Evolutionary conservation across 345 rosid species (phyloP).

Genomic region (Euphorbia pulcherrima): DNA sequence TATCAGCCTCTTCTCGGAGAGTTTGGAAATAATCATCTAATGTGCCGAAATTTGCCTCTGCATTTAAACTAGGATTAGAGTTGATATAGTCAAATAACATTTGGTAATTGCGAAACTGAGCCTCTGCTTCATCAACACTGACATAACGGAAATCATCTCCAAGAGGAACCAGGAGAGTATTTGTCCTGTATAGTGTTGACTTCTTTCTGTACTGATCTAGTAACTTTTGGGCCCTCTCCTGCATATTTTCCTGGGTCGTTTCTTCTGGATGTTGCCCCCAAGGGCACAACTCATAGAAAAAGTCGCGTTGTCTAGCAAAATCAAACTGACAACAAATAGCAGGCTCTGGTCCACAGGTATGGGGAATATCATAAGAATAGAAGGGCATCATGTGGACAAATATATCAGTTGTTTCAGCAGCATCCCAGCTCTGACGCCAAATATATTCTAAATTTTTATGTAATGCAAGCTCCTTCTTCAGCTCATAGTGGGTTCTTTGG

Average conservation of each 20-base stretch:
- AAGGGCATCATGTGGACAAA: conserved; percentile 99
- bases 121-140: conserved; percentile 81
- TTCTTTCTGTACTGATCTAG: conserved; percentile 97
- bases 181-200: conserved; percentile 75
- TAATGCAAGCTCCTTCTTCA: conserved; percentile 92
- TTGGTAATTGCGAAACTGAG: conserved; percentile 92
- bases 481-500: conserved; percentile 97
- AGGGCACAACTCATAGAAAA: conserved; percentile 70
- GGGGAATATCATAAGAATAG: conserved; percentile 94
- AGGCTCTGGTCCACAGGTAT: conserved; percentile 99
- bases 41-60: conserved; percentile 88
- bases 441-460: conserved; percentile 81
- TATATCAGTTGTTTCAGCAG: conserved; percentile 83
- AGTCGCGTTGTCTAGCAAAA: conserved; percentile 68
- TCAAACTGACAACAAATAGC: conserved; percentile 97
- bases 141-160: conserved; percentile 96
- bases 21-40: conserved; percentile 80
- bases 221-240: conserved; percentile 75
- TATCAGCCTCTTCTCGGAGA: conserved; percentile 77
- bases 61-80: conserved; percentile 75
- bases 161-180: conserved; percentile 89
- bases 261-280: conserved; percentile 78
- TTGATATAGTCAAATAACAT: conserved; percentile 83
- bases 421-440: conserved; percentile 99
- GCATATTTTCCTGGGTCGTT: conserved; percentile 70